Evolutionary conservation across 2,329 filamentous ascomycete species (phyloP).

Genomic region (Biscogniauxia mediterranea): DNA sequence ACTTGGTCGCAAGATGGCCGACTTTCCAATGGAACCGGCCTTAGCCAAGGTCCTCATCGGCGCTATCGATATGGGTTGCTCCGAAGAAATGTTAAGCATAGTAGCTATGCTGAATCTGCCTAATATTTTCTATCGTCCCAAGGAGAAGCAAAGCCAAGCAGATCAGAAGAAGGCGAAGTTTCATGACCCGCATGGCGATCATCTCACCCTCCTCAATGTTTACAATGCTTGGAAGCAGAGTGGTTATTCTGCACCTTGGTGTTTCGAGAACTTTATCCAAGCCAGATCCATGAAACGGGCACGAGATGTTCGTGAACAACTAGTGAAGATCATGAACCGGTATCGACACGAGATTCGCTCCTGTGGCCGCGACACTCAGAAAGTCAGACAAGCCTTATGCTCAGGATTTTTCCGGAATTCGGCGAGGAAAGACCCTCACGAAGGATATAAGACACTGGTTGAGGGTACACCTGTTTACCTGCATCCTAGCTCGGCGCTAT

Average conservation of each 20-base stretch:
- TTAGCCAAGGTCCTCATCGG: slow-evolving; percentile 88
- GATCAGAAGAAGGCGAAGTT: slow-evolving; percentile 98
- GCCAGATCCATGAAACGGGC: slow-evolving; percentile 84
- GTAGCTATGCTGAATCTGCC: slow-evolving; percentile 90
- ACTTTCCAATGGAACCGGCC: slow-evolving; percentile 96
- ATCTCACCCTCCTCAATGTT: slow-evolving; percentile 91
- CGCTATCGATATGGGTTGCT: slow-evolving; percentile 83
- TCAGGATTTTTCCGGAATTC: slow-evolving; percentile 94
- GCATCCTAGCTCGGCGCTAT: slow-evolving; percentile 87
- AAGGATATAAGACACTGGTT: slow-evolving; percentile 96
- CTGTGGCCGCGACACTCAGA: slow-evolving; percentile 83
- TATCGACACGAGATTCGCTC: slow-evolving; percentile 80
- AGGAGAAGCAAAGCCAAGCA: slow-evolving; percentile 94
- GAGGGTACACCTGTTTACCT: slow-evolving; percentile 94
- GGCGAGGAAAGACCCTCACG: slow-evolving; percentile 90
- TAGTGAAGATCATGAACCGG: slow-evolving; percentile 90
- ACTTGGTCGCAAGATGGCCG: slow-evolving; percentile 93
- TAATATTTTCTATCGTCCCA: slow-evolving; percentile 89
- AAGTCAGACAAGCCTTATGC: slow-evolving; percentile 86
- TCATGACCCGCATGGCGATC: slow-evolving; percentile 91
- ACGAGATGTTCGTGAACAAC: slow-evolving; percentile 87
- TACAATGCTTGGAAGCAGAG: slow-evolving; percentile 95
- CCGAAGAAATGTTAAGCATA: slow-evolving; percentile 90
- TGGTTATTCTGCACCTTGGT: slow-evolving; percentile 84
- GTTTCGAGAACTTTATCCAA: slow-evolving; percentile 97